Evolutionary conservation across 352 stramenopile species (phyloP).

Genomic region (Phytophthora niederhauseri): DNA sequence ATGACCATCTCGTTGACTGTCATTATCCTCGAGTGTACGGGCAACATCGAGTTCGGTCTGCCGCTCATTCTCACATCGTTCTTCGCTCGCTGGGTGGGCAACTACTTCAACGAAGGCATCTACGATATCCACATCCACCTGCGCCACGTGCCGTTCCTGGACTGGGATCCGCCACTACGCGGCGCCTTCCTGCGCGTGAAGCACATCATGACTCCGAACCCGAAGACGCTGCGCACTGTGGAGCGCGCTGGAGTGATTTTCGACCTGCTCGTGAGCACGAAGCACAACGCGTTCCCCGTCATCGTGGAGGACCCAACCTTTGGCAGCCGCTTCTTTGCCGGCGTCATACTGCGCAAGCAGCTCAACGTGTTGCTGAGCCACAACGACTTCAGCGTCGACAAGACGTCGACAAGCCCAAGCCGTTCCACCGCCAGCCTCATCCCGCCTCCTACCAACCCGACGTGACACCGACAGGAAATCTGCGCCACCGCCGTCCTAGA

Average conservation of each 20-base stretch:
- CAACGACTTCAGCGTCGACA: constrained; percentile 62
- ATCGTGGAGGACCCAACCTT: constrained; percentile 87
- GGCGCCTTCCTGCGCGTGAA: constrained; percentile 79
- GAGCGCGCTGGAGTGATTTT: constrained; percentile 94
- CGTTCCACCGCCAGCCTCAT: constrained; percentile 74
- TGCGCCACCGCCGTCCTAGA: constrained; percentile 31
- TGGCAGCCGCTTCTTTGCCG: constrained; percentile 82
- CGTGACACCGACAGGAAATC: constrained; percentile 31
- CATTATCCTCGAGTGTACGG: constrained; percentile 98
- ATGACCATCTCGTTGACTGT: constrained; percentile 99
- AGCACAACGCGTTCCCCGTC: constrained; percentile 90
- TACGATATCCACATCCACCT: constrained; percentile 99
- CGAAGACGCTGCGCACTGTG: constrained; percentile 94
- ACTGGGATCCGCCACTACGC: constrained; percentile 74
- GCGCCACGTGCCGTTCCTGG: constrained; percentile 80
- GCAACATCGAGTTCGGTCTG: constrained; percentile 98
- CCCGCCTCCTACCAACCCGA: constrained; percentile 47
- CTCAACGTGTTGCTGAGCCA: constrained; percentile 79
- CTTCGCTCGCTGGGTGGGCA: constrained; percentile 96
- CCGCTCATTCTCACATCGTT: constrained; percentile 98
- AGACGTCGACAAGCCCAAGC: constrained; percentile 68
- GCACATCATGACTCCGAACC: constrained; percentile 96
- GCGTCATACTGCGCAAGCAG: constrained; percentile 83
- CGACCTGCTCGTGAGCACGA: constrained; percentile 86
- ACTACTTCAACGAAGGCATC: constrained; percentile 98